Conservation (phyloP, 2,329 filamentous ascomycete species). For the Sporothrix sp. region DNA sequence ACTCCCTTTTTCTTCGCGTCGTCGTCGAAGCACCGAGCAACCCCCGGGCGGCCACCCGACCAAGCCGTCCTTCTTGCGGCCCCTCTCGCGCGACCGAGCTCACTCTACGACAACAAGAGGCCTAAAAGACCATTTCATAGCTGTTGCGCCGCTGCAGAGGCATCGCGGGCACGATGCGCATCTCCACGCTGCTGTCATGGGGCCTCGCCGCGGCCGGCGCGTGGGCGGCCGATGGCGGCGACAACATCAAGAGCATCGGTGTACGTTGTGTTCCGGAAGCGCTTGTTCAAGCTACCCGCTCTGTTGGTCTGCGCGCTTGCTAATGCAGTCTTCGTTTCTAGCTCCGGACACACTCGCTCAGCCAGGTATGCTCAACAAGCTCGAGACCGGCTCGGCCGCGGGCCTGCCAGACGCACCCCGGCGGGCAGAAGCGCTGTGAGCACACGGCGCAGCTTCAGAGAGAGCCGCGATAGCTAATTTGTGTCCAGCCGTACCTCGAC, state of each 20-base stretch:
- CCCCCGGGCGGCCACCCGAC: too few species aligned
- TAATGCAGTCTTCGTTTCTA: constrained; percentile 28
- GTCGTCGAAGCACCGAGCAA: too few species aligned
- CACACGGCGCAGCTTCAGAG: not conserved
- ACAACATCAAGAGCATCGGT: constrained; percentile 38
- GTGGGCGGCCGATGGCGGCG: constrained; percentile 40
- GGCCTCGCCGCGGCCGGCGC: constrained; percentile 39
- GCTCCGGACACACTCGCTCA: constrained; percentile 79
- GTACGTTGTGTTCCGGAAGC: constrained; percentile 6
- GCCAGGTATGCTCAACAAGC: constrained; percentile 49
- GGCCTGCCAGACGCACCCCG: not conserved
- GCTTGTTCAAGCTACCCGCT: not conserved
- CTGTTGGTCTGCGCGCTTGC: constrained; percentile 2
- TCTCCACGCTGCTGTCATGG: constrained; percentile 37
- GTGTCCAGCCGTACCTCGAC: constrained; percentile 77
- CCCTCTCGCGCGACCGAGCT: too few species aligned
- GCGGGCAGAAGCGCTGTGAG: not conserved
- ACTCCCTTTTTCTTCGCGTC: not conserved
- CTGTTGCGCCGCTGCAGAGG: not conserved
- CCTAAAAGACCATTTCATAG: too few species aligned
- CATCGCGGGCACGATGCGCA: constrained; percentile 31
- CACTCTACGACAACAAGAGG: too few species aligned
- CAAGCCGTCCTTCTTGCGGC: too few species aligned
- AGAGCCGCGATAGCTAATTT: not conserved
- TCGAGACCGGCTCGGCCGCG: not conserved